Conservation (phyloP, 75 land plant genomes). For the Cunninghamia lanceolata region DNA sequence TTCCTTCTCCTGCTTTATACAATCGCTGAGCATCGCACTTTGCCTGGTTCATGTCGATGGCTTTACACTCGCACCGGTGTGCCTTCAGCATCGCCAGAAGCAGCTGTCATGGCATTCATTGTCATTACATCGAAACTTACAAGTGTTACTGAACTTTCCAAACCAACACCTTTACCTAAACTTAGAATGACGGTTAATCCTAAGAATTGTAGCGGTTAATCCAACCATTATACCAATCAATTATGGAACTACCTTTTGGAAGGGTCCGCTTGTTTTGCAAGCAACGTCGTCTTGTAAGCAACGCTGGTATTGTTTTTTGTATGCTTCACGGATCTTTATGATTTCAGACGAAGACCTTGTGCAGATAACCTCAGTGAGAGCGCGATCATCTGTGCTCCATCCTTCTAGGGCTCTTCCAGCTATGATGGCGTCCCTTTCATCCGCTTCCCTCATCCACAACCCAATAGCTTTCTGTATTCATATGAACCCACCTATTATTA, state of each 20-base stretch:
- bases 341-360: slow-evolving; percentile 56
- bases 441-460: slow-evolving; percentile 56
- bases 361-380: slow-evolving; percentile 58
- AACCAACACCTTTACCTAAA: too few species aligned
- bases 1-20: slow-evolving; percentile 57
- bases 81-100: slow-evolving; percentile 56
- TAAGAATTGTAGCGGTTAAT: too few species aligned
- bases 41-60: slow-evolving; percentile 53
- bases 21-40: slow-evolving; percentile 65
- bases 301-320: slow-evolving; percentile 35
- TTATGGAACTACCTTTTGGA: slow-evolving; percentile 43
- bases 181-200: too few species aligned
- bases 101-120: slow-evolving; percentile 32
- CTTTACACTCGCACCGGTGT: slow-evolving; percentile 41
- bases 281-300: slow-evolving; percentile 49
- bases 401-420: slow-evolving; percentile 35
- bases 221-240: neutral
- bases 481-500: too few species aligned
- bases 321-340: slow-evolving; percentile 48
- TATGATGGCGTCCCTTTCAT: slow-evolving; percentile 55
- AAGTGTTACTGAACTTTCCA: too few species aligned
- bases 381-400: slow-evolving; percentile 32
- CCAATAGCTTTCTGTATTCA: slow-evolving; percentile 6
- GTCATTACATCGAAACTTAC: neutral
- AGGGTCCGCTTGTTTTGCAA: slow-evolving; percentile 51